A percentile compares a stretch with the other conserved stretches of the same genome.
Conservation (phyloP, 768 basidiomycete species). For the Rossbeevera mucosa region DNA sequence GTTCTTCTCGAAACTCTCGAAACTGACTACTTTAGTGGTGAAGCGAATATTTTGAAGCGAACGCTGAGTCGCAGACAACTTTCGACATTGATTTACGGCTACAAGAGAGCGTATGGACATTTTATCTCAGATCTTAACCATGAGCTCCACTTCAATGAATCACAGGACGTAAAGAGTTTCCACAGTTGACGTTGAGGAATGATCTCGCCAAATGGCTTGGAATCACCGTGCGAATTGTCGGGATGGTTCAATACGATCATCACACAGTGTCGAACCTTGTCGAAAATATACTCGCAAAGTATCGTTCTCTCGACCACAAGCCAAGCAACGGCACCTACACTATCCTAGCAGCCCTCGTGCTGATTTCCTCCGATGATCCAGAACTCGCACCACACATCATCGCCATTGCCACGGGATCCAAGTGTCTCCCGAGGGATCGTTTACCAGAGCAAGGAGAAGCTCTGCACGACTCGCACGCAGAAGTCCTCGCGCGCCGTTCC, state of each 20-base stretch:
- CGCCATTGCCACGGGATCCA: slow-evolving; percentile 77
- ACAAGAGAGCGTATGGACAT: background rate
- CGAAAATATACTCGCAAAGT: slow-evolving; percentile 38
- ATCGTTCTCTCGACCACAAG: slow-evolving; percentile 42
- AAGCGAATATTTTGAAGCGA: too few species aligned
- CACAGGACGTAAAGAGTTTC: background rate
- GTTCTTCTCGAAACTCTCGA: too few species aligned
- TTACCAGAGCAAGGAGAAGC: slow-evolving; percentile 70
- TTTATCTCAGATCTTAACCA: background rate
- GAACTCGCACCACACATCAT: slow-evolving; percentile 45
- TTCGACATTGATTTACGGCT: too few species aligned
- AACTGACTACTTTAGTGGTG: too few species aligned
- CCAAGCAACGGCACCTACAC: slow-evolving; percentile 60
- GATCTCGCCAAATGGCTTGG: background rate
- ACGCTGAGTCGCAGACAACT: background rate
- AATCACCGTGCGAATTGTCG: background rate
- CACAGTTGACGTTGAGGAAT: background rate
- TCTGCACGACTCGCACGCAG: slow-evolving; percentile 88
- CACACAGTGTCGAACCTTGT: slow-evolving; percentile 25
- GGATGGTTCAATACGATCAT: slow-evolving; percentile 7
- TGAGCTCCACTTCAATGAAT: background rate
- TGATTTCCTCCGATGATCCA: slow-evolving; percentile 34
- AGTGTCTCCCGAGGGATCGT: slow-evolving; percentile 66
- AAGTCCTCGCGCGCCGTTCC: slow-evolving; percentile 81
- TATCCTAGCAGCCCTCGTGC: slow-evolving; percentile 52